Conservation (phyloP, 2,329 filamentous ascomycete species). For the Verticillium isaacii region DNA sequence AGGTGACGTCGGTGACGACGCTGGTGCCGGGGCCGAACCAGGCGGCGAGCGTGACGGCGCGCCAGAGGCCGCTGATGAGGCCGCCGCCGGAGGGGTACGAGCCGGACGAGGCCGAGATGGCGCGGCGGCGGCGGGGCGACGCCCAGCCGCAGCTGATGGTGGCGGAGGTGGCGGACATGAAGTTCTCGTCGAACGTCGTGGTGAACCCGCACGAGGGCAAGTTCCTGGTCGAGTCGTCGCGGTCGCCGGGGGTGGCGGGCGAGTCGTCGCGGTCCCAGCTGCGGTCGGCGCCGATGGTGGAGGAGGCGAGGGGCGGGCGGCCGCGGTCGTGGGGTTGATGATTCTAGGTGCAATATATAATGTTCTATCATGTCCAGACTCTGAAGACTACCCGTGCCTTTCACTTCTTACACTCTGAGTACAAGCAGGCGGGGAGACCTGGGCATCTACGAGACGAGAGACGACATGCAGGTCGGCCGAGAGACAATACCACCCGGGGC, state of each 20-base stretch:
- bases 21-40: background rate
- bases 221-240: background rate
- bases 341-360: background rate
- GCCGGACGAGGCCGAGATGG: conserved; percentile 15
- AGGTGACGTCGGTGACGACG: background rate
- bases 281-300: background rate
- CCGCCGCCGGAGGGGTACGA: conserved; percentile 14
- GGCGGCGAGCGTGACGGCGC: background rate
- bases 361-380: too few species aligned
- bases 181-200: conserved; percentile 9
- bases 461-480: too few species aligned
- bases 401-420: too few species aligned
- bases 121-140: conserved; percentile 15
- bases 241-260: background rate
- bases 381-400: too few species aligned
- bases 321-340: background rate
- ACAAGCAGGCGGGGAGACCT: too few species aligned
- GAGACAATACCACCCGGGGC: too few species aligned
- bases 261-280: background rate
- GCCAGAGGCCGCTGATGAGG: conserved; percentile 6
- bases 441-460: too few species aligned
- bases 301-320: background rate
- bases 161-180: conserved; percentile 8
- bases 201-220: background rate
- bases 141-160: conserved; percentile 17